phyloP scores from a whole-genome alignment of 1,284 basidiomycete genomes.

The Malassezia pachydermatis region DNA sequence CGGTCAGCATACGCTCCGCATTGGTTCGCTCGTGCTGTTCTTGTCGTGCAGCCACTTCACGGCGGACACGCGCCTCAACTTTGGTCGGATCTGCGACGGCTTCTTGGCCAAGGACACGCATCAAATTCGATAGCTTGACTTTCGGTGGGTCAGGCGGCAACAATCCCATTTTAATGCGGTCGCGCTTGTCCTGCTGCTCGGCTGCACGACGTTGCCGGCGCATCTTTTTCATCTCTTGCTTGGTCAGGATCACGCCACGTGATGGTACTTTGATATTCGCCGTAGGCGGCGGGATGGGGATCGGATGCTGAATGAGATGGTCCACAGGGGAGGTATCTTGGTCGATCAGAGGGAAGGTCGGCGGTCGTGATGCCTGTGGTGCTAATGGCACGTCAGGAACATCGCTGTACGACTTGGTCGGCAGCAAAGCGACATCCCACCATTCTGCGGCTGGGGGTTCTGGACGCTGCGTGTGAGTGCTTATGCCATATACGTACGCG shows the following conservation, averaged over 20 bases:
- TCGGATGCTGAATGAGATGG: conserved; percentile 89
- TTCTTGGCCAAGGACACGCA: conserved; percentile 94
- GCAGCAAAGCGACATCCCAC: conserved; percentile 89
- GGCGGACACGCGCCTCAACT: conserved; percentile 83
- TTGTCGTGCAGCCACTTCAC: conserved; percentile 81
- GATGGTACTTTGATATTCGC: conserved; percentile 67
- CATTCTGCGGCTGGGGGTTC: conserved; percentile 84
- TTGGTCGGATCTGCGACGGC: conserved; percentile 94
- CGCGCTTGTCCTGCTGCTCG: conserved; percentile 85
- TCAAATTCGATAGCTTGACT: conserved; percentile 87
- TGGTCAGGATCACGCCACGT: conserved; percentile 42
- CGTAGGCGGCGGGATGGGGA: conserved; percentile 80
- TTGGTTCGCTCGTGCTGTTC: conserved; percentile 86
- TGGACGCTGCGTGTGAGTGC: conserved; percentile 55
- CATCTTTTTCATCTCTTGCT: conserved; percentile 90
- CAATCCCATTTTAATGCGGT: conserved; percentile 89
- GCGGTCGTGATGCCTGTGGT: conserved; percentile 55
- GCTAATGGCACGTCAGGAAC: conserved; percentile 40
- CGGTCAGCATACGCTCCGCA: conserved; percentile 74
- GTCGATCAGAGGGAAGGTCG: conserved; percentile 37
- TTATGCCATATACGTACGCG: conserved; percentile 1
- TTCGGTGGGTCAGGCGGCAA: conserved; percentile 90
- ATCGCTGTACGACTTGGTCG: conserved; percentile 68
- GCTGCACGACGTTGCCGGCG: conserved; percentile 74
- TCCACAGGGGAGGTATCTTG: conserved; percentile 65